Evolutionary conservation across 106 monocot species (phyloP), one percentile per base, ranked within the genome.

Genomic region (Dactylorhiza incarnata): DNA sequence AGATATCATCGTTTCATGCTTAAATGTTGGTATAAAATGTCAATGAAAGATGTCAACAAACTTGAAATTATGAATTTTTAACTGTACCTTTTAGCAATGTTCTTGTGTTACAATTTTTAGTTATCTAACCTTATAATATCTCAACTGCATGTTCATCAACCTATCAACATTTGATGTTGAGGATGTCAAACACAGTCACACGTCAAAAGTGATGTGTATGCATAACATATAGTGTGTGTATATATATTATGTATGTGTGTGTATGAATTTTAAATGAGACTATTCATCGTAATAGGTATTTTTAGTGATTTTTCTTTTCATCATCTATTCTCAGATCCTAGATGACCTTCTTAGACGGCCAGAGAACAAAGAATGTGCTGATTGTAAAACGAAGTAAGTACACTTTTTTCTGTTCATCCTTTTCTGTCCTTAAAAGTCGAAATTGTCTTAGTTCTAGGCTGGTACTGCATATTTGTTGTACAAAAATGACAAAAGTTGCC

Each of bases 311-410:
- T 20, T 59, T 59, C 13, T 66, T 66, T 66, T 66, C 0, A 26
- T 26, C 9, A 66, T 66, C 66, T 13, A 65, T 71, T 70, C 83
- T 50, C 78, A 89, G 89, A 86, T 89, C 74, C 22, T 89, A 20
- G 89, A 89, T 23, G 89, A 85, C 61, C 89, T 89, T 78, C 85
- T 89, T 67, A 89, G 81, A 79, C 79, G 85, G 79, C 89, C 89
- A 58, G 85, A 83, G 61, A 89, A 89, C 74, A 89, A 76, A 71
- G 80, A 83, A 75, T 89, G 89, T 79, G 89, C 89, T 46, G 89
- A 89, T 75, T 89, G 89, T 82, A 89, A 89, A 80, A 46, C 73
- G 68, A 89, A 86, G 89, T 89, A 79, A 49, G 84, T 76, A 53
- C 51, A 59, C 71, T 10, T 17, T 19, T 20, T 70, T 16, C 16